These are phyloP conservation scores for Raffaelea albimanens DNA, from an alignment of 2,329 filamentous ascomycete genomes.

Conservation along the genomic window DNA sequence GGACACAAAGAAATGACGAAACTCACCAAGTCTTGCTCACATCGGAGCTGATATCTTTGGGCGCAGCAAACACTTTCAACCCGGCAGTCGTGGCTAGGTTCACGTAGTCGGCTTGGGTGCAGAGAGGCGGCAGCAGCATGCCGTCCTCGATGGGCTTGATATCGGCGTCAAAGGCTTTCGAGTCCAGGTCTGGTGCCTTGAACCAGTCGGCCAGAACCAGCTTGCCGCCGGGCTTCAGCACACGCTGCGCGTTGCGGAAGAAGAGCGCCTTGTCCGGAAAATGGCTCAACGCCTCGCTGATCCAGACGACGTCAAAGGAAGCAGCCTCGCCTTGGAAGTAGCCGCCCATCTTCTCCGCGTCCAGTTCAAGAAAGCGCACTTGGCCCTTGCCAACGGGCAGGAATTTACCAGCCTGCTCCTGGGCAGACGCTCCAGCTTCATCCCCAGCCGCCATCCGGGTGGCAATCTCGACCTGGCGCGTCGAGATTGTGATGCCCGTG, in stretches of 20 bases:
- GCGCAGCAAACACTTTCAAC: constrained; percentile 31
- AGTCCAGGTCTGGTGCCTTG: constrained; percentile 37
- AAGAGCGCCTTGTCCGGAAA: constrained; percentile 50
- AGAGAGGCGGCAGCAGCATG: constrained; percentile 50
- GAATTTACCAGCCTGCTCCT: constrained; percentile 15
- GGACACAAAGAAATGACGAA: not conserved
- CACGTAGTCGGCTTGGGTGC: constrained; percentile 43
- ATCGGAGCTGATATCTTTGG: constrained; percentile 47
- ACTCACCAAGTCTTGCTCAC: constrained; percentile 47
- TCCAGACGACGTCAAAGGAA: constrained; percentile 49
- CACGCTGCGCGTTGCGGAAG: constrained; percentile 39
- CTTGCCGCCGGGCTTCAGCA: constrained; percentile 40
- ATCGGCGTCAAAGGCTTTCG: constrained; percentile 36
- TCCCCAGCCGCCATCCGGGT: constrained; percentile 31
- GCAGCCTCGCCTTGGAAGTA: constrained; percentile 30
- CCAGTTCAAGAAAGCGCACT: constrained; percentile 47
- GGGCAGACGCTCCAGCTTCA: no score
- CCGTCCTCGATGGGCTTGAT: constrained; percentile 54
- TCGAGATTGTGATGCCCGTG: constrained; percentile 51
- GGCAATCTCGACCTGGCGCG: constrained; percentile 49
- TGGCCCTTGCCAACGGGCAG: constrained; percentile 31
- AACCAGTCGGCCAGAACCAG: constrained; percentile 55
- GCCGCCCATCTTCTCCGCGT: constrained; percentile 51
- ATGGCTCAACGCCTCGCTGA: constrained; percentile 52
- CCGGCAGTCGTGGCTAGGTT: constrained; percentile 37